phyloP scores from a whole-genome alignment of 139 green algal species.

The Volvox reticuliferus region DNA sequence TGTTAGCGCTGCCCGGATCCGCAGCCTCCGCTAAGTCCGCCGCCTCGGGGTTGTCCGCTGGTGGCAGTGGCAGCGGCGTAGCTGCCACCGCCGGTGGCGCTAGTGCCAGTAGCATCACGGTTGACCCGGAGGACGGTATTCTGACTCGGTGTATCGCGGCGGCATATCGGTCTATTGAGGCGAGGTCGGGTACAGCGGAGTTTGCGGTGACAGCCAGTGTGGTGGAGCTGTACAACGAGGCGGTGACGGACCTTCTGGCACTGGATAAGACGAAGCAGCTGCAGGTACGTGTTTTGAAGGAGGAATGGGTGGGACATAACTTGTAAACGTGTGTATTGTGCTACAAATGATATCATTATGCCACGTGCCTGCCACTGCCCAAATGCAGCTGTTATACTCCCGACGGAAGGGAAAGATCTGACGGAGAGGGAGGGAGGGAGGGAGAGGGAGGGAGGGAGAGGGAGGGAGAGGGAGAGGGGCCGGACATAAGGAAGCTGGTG shows the following conservation, averaged over 20 bases:
- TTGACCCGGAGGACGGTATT: constrained; percentile 69
- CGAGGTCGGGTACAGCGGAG: constrained; percentile 6
- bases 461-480: too few species aligned
- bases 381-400: too few species aligned
- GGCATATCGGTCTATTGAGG: constrained; percentile 48
- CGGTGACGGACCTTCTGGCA: constrained; percentile 74
- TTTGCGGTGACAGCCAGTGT: constrained; percentile 46
- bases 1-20: neutral
- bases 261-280: constrained; percentile 55
- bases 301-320: neutral
- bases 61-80: neutral
- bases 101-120: neutral
- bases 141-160: constrained; percentile 61
- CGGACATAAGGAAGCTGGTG: too few species aligned
- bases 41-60: neutral
- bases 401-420: too few species aligned
- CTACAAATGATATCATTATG: too few species aligned
- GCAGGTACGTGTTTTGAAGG: constrained; percentile 45
- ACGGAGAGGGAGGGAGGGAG: too few species aligned
- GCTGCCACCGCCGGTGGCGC: neutral
- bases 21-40: neutral
- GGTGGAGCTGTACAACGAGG: constrained; percentile 84
- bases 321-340: too few species aligned
- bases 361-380: too few species aligned
- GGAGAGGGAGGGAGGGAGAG: too few species aligned